These are phyloP conservation scores for Candida corydali DNA, from an alignment of 805 yeast genomes.

Conservation along the genomic window DNA sequence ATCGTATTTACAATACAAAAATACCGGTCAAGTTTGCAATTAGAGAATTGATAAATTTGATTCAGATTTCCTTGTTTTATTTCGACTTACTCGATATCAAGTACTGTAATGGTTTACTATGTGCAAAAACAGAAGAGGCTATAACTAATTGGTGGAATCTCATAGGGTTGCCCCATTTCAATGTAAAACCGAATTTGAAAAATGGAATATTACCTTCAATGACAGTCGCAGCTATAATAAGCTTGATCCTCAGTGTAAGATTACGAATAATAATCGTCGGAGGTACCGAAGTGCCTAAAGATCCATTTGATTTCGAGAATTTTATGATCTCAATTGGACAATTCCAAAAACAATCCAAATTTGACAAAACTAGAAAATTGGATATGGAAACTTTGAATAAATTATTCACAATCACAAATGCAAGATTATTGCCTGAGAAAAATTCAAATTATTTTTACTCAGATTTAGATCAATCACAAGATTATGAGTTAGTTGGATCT, in stretches of 20 bases:
- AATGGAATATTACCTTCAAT: constrained; percentile 59
- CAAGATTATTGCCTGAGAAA: constrained; percentile 23
- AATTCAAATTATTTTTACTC: constrained; percentile 11
- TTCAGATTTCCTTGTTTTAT: constrained; percentile 75
- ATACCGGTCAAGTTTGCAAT: constrained; percentile 65
- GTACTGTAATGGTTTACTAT: constrained; percentile 80
- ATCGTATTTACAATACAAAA: constrained; percentile 47
- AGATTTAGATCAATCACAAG: constrained; percentile 3
- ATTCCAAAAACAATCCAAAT: constrained; percentile 69
- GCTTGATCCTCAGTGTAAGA: constrained; percentile 69
- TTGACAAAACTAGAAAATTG: constrained; percentile 48
- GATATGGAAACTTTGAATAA: constrained; percentile 52
- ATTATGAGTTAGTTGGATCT: constrained; percentile 5
- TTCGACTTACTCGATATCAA: constrained; percentile 66
- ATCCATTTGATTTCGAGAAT: constrained; percentile 73
- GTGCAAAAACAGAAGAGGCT: constrained; percentile 72
- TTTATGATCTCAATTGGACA: constrained; percentile 65
- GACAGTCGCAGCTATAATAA: constrained; percentile 75
- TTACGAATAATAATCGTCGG: constrained; percentile 45
- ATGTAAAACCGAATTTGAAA: constrained; percentile 38
- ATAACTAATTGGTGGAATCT: constrained; percentile 77
- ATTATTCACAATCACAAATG: constrained; percentile 32
- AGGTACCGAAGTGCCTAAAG: constrained; percentile 62
- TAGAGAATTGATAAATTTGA: constrained; percentile 63
- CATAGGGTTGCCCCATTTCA: constrained; percentile 53